Conservation (phyloP, 2,329 filamentous ascomycete species). For the Aspergillus nomiae region DNA sequence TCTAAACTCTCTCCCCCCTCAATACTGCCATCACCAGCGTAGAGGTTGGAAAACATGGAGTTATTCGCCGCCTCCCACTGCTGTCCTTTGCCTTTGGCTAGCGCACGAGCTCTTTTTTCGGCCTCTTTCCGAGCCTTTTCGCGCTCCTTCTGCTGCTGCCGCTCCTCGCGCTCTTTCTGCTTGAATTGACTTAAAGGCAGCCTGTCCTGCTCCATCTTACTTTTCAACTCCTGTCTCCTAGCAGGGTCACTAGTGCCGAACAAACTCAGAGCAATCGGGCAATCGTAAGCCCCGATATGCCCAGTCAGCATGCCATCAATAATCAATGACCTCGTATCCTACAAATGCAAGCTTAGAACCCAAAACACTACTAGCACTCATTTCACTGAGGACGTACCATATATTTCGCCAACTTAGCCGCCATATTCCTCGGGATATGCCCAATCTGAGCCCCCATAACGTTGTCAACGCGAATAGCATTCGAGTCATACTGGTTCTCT, state of each 20-base stretch:
- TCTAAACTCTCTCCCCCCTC: conserved; percentile 53
- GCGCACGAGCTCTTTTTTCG: conserved; percentile 32
- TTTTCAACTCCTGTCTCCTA: conserved; percentile 58
- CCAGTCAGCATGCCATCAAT: conserved; percentile 72
- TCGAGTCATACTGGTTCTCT: conserved; percentile 68
- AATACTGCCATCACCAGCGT: conserved; percentile 29
- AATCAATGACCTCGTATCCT: conserved; percentile 60
- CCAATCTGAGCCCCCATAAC: conserved; percentile 75
- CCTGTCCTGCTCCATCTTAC: conserved; percentile 64
- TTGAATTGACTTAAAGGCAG: conserved; percentile 58
- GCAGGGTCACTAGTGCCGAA: conserved; percentile 66
- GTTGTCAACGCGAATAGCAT: conserved; percentile 79
- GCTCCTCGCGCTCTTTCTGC: conserved; percentile 57
- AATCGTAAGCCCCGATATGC: conserved; percentile 67
- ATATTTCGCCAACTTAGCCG: conserved; percentile 71
- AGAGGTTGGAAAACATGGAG: conserved; percentile 39
- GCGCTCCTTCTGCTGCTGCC: conserved; percentile 49
- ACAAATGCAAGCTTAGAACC: conserved; percentile 8
- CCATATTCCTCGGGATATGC: conserved; percentile 69
- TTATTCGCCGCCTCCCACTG: conserved; percentile 28
- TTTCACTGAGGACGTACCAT: conserved; percentile 52
- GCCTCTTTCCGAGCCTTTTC: conserved; percentile 51
- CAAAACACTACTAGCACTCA: too few relatives aligned
- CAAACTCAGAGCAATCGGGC: conserved; percentile 68
- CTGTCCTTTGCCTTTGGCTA: conserved; percentile 29